A percentile compares a stretch with the other conserved stretches of the same genome.
Evolutionary conservation across 495 filamentous ascomycete species (phyloP).

Genomic region (Tuber indicum): DNA sequence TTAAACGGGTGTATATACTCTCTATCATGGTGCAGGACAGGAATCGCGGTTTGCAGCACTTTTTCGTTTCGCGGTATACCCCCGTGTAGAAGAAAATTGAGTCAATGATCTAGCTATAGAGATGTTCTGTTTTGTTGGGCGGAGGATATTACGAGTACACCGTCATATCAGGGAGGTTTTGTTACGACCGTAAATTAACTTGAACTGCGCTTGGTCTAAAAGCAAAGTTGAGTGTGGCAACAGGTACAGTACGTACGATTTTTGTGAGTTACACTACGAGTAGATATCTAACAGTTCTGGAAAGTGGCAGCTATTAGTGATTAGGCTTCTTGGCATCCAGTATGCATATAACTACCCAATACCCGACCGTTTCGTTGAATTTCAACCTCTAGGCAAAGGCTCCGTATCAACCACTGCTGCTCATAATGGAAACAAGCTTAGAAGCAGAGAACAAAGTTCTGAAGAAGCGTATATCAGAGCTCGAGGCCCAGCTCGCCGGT

Average conservation of each 20-base stretch:
- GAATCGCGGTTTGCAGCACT: neutral
- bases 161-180: too few relatives aligned
- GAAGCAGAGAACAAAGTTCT: constrained; percentile 24
- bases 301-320: neutral
- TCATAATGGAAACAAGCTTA: neutral
- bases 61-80: neutral
- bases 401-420: neutral
- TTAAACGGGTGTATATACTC: neutral
- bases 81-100: neutral
- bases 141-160: neutral
- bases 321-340: neutral
- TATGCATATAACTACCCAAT: neutral
- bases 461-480: constrained; percentile 22
- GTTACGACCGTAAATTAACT: too few relatives aligned
- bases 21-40: neutral
- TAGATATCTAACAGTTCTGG: neutral
- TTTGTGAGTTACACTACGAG: too few relatives aligned
- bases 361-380: neutral
- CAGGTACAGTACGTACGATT: too few relatives aligned
- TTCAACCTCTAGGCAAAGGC: neutral
- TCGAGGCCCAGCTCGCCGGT: constrained; percentile 22
- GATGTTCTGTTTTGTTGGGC: neutral
- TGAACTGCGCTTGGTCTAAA: too few relatives aligned
- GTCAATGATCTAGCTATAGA: neutral
- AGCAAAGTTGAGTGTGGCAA: too few relatives aligned